Base-by-base conservation (phyloP, 2,329 filamentous ascomycete genomes). In the Cytospora leucostoma region DNA sequence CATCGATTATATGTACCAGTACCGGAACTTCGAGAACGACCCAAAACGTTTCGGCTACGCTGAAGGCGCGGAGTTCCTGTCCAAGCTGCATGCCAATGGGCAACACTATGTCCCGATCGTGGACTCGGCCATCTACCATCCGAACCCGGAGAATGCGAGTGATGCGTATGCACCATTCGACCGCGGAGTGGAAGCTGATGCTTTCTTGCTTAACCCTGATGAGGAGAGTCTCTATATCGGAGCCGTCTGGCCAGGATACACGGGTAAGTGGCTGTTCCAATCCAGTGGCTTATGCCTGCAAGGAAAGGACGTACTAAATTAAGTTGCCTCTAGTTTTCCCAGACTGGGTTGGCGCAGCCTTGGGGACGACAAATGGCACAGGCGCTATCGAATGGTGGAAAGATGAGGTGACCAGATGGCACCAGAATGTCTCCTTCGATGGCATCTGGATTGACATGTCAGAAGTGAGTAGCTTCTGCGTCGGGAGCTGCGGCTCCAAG, bases 91-190 rank as follows among this genome's bases (percentile, higher is more conserved):
- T 70, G 74, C 77, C 10, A 84, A 86, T 60, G 77, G 85, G 4
- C 88, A 90, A 70, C 84, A 88, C n/a, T 89, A 90, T 62, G 81
- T 91, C 1, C 81, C 91, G 19, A 93, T 93, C 75, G 85, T 93
- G 13, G 91, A 94, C 70, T 85, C 88, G 2, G 86, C 86, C 13
- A 78, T 84, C 56, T 93, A 93, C 71, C 84, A 85, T 33, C 90
- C 90, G 0, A 89, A 92, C 68, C 88, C 88, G 0, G 77, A 84
- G n/a, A 90, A 92, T 70, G 78, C 79, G 1, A 85, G 80, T 44
- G 90, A 92, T 73, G 80, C 80, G 52, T 90, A 87, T 71, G 77
- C 79, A 1, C 77, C 84, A 0, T 93, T 86, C 73, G 78, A 87
- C 58, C 81, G 84, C 17, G 90, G 89, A 0, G 74, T 85, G 1